Evolutionary conservation across 164 flowering plant genomes (phyloP).

Genomic region (Chloranthus sessilifolius): DNA sequence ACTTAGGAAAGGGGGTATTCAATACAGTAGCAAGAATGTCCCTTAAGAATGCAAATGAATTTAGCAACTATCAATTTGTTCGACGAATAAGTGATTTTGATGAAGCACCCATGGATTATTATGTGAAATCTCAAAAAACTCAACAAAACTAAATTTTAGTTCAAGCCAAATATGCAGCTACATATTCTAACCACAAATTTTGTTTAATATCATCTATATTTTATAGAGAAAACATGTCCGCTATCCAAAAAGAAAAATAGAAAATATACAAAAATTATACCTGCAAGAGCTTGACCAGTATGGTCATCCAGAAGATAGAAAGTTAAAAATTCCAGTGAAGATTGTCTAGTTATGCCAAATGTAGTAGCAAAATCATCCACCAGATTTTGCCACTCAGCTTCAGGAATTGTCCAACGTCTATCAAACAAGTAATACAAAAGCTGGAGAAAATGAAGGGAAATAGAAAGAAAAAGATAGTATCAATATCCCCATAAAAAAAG

Average conservation of each 20-base stretch:
- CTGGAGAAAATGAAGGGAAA: conserved; percentile 50
- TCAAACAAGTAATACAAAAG: conserved; percentile 87
- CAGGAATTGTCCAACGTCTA: conserved; percentile 75
- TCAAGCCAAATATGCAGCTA: too few species aligned
- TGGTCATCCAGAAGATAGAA: conserved; percentile 94
- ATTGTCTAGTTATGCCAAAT: conserved; percentile 65
- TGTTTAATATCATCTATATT: too few species aligned
- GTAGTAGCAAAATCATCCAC: conserved; percentile 86
- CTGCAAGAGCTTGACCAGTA: conserved; percentile 65
- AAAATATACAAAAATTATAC: conserved; percentile 26
- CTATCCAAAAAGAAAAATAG: neutral
- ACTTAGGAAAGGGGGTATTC: neutral
- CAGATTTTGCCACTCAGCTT: conserved; percentile 58
- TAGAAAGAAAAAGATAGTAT: neutral
- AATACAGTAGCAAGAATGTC: too few species aligned
- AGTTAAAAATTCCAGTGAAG: conserved; percentile 67
- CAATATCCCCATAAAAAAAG: neutral
- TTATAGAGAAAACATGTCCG: too few species aligned
- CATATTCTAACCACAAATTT: too few species aligned
- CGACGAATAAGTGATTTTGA: too few species aligned
- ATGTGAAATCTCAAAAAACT: too few species aligned
- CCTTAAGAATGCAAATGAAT: too few species aligned
- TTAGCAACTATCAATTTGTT: too few species aligned
- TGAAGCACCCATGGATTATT: neutral
- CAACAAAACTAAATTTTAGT: too few species aligned